Base-by-base conservation (phyloP, 805 yeast species). In the Priceomyces haplophilus region DNA sequence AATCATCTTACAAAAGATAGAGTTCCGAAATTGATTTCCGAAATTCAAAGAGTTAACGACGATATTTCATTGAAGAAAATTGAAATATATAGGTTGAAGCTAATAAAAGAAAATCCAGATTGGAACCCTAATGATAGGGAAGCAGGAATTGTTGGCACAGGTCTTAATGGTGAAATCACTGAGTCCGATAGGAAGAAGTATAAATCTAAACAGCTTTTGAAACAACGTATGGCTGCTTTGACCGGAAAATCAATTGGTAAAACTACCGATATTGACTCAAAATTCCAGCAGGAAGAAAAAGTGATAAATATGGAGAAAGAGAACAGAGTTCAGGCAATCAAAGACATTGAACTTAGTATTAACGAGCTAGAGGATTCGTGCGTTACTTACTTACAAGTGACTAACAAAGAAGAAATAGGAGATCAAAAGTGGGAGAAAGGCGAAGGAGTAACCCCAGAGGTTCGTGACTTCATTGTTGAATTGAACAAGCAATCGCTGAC, bases 221-320 rank as follows among this genome's bases (percentile, higher is more conserved):
- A 82, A 49, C 86, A 90, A 39, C 78, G 96, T 52, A 89, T 91
- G 95, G 95, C 96, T 21, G 88, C 91, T 3, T 75, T 91, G 54
- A 90, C 97, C 0, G 97, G 97, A 4, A 84, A 82, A 54, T 38
- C 56, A 8, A 34, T 29, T 6, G 67, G 67, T 24, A 68, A 67
- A 3, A 73, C 76, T 52, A 79, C 80, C 31, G 76, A 72, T 40
- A 75, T 79, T 39, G 88, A 83, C 46, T 60, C 67, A 5, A 66
- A 69, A 44, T 72, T 83, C 48, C 75, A 73, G 39, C 75, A 72
- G 45, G 83, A 79, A 38, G 63, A 75, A 17, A 69, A 74, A 16
- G 65, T 62, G 18, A 75, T 83, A n/a, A 72, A 71, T 30, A 61
- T 62, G 16, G 87, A 82, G 41, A 70, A 79, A 17, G 75, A 73